These are phyloP conservation scores for Dryadomyces quercivorus DNA, from an alignment of 2,329 filamentous ascomycete genomes.

Conservation along the genomic window DNA sequence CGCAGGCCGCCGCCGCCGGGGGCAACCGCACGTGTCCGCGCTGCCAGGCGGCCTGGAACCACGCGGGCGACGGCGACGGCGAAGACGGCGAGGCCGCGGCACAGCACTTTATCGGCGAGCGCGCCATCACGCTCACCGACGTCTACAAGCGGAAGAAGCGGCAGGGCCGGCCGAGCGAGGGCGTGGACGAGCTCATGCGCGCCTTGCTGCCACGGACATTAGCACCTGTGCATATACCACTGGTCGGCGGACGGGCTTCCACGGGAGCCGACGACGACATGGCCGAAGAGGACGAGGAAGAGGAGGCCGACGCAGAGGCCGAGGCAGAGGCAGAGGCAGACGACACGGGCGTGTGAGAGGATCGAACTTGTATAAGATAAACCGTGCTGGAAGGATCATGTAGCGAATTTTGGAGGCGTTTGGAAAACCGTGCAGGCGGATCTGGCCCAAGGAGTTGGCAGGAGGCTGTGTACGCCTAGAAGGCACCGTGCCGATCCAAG, in stretches of 20 bases:
- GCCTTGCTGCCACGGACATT: conserved; percentile 6
- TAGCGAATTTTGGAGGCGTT: neutral
- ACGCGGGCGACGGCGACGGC: conserved; percentile 22
- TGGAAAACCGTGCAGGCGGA: too few relatives aligned
- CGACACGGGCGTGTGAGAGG: neutral
- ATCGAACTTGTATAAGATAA: neutral
- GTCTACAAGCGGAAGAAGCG: conserved; percentile 32
- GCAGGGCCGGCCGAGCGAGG: conserved; percentile 22
- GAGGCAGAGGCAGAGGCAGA: neutral
- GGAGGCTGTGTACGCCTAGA: neutral
- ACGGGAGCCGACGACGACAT: conserved; percentile 5
- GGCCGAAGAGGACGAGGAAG: conserved; percentile 14
- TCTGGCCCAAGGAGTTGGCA: neutral
- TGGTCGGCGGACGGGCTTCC: conserved; percentile 11
- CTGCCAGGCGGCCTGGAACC: conserved; percentile 39
- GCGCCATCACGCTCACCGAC: conserved; percentile 41
- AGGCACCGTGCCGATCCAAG: too few relatives aligned
- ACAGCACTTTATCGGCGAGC: conserved; percentile 40
- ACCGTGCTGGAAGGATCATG: neutral
- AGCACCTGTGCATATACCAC: conserved; percentile 10
- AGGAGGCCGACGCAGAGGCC: conserved; percentile 7
- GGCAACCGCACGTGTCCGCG: conserved; percentile 51
- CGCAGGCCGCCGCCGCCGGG: conserved; percentile 32
- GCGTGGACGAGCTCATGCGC: conserved; percentile 22
- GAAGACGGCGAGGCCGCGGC: neutral